Percentiles rank a stretch among this genome's conserved stretches.
These are phyloP conservation scores for Eucalyptus regnans DNA, from an alignment of 345 rosid species.

Conservation along the genomic window DNA sequence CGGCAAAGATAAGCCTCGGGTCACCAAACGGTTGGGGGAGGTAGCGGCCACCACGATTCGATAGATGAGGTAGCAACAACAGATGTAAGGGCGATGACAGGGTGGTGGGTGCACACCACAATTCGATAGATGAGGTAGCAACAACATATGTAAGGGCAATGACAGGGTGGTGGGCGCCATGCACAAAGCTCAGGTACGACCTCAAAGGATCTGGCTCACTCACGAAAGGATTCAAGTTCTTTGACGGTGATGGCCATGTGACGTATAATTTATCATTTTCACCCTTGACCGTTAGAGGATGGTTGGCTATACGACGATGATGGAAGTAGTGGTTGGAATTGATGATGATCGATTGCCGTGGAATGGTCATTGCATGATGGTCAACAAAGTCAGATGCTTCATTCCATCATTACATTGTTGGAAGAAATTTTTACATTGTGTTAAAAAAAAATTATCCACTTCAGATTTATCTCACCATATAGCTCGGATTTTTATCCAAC, in stretches of 20 bases:
- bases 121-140: no score
- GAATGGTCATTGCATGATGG: background rate
- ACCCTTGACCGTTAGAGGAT: accelerated
- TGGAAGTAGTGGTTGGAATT: accelerated
- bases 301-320: no score
- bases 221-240: background rate
- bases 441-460: no score
- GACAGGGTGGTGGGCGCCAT: no score
- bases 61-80: background rate
- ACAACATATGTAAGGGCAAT: no score
- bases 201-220: background rate
- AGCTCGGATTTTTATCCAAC: no score
- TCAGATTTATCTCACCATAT: background rate
- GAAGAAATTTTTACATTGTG: background rate
- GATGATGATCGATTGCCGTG: background rate
- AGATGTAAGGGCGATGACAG: background rate
- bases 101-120: no score
- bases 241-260: no score
- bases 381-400: background rate
- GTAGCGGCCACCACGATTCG: background rate
- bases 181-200: background rate
- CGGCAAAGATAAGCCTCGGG: background rate
- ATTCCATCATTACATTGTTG: background rate
- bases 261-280: no score
- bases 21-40: background rate